Evolutionary conservation across 495 filamentous ascomycete genomes (phyloP).

Genomic region (Penicillium diatomitis): DNA sequence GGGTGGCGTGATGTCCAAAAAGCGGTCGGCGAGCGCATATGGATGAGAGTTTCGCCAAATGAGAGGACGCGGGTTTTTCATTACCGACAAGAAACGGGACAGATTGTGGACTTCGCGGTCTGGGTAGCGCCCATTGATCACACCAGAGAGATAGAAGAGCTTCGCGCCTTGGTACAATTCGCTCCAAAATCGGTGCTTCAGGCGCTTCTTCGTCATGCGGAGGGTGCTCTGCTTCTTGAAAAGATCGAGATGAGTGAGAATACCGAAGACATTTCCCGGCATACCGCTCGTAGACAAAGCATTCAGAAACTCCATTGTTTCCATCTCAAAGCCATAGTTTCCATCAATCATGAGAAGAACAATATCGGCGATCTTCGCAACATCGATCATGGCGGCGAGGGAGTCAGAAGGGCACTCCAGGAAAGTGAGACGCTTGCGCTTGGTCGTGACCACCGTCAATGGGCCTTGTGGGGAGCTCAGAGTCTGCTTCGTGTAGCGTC

Average conservation of each 20-base stretch:
- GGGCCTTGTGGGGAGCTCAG: conserved; percentile 83
- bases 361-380: conserved; percentile 94
- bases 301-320: conserved; percentile 99
- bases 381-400: conserved; percentile 87
- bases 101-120: conserved; percentile 95
- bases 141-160: conserved; percentile 89
- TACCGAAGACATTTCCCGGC: conserved; percentile 96
- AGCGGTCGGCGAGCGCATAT: conserved; percentile 86
- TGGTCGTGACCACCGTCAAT: conserved; percentile 90
- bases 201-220: conserved; percentile 82
- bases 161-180: conserved; percentile 96
- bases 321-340: conserved; percentile 98
- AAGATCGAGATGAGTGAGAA: conserved; percentile 90
- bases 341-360: conserved; percentile 96
- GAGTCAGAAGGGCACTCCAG: conserved; percentile 91
- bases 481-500: conserved; percentile 91
- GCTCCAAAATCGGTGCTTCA: conserved; percentile 94
- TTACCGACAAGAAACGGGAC: conserved; percentile 87
- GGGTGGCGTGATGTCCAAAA: conserved; percentile 88
- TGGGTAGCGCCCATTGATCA: conserved; percentile 92
- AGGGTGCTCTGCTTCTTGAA: conserved; percentile 88
- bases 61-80: conserved; percentile 95
- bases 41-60: conserved; percentile 97
- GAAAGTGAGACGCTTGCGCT: conserved; percentile 85
- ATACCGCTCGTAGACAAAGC: conserved; percentile 82